A percentile compares a stretch with the other conserved stretches of the same genome.
These are phyloP conservation scores for Dorcoceras hygrometricum DNA, from an alignment of 257 asterid species.

Conservation along the genomic window DNA sequence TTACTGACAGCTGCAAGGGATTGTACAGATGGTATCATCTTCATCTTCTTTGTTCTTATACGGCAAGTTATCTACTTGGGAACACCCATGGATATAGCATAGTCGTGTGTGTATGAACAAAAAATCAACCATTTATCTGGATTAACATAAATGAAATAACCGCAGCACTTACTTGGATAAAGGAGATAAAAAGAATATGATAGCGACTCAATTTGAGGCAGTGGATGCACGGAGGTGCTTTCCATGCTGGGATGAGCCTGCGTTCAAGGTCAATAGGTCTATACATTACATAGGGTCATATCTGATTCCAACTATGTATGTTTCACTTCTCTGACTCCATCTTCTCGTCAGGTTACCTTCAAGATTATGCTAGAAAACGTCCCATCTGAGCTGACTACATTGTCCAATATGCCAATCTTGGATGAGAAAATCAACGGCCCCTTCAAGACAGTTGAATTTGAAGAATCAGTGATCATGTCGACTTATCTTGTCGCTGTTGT, in stretches of 20 bases:
- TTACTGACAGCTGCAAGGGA: slow-evolving; percentile 37
- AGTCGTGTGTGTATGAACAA: neutral
- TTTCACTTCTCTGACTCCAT: neutral
- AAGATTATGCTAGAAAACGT: slow-evolving; percentile 36
- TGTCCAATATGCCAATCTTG: slow-evolving; percentile 44
- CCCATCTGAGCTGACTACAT: slow-evolving; percentile 38
- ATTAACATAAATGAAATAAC: neutral
- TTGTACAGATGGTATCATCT: slow-evolving; percentile 36
- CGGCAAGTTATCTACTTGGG: no score
- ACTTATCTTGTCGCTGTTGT: slow-evolving; percentile 44
- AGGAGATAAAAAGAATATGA: slow-evolving; percentile 42
- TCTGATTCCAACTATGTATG: neutral
- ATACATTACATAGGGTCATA: neutral
- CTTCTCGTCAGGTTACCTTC: slow-evolving; percentile 35
- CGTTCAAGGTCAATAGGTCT: slow-evolving; percentile 38
- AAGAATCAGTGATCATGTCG: slow-evolving; percentile 39
- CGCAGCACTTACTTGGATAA: slow-evolving; percentile 36
- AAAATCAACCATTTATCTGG: neutral
- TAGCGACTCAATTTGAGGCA: slow-evolving; percentile 42
- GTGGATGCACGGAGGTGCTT: slow-evolving; percentile 43
- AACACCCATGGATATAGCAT: no score
- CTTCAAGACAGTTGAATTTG: slow-evolving; percentile 34
- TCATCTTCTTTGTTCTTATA: neutral
- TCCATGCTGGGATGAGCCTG: slow-evolving; percentile 54
- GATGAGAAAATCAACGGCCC: slow-evolving; percentile 30